Evolutionary conservation across 2,329 filamentous ascomycete genomes (phyloP).

Genomic region (Rhexocercosporidium sp.): DNA sequence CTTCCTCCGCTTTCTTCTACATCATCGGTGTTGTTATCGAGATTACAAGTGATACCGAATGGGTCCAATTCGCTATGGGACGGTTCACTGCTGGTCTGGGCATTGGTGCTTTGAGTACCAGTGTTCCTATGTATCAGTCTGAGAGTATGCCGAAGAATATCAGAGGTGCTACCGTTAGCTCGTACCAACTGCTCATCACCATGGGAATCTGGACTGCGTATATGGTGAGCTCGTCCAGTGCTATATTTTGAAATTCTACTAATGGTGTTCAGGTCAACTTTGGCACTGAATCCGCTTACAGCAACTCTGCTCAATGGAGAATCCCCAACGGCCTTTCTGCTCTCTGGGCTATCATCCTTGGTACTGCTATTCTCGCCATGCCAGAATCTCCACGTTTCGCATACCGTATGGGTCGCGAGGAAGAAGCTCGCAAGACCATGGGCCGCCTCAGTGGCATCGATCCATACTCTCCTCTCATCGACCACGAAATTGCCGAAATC

Average conservation of each 20-base stretch:
- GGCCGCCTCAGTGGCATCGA: conserved; percentile 50
- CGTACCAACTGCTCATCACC: conserved; percentile 73
- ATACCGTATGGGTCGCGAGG: conserved; percentile 52
- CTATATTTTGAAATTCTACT: conserved; percentile 26
- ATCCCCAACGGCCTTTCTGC: conserved; percentile 64
- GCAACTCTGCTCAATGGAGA: conserved; percentile 61
- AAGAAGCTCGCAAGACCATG: conserved; percentile 55
- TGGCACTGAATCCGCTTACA: conserved; percentile 55
- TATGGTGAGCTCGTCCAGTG: conserved; percentile 46
- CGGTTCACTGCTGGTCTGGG: conserved; percentile 70
- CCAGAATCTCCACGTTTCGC: conserved; percentile 61
- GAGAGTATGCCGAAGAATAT: conserved; percentile 69
- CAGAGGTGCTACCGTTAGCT: conserved; percentile 65
- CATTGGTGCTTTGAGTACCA: conserved; percentile 67
- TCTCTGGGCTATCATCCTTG: conserved; percentile 59
- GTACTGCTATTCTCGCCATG: conserved; percentile 55
- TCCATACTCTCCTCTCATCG: conserved; percentile 47
- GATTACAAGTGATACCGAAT: conserved; percentile 59
- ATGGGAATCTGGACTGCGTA: conserved; percentile 67
- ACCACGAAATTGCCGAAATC: conserved; percentile 57
- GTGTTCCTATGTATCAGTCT: conserved; percentile 72
- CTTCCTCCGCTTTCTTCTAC: conserved; percentile 65
- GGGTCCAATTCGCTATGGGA: conserved; percentile 70
- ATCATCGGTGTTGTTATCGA: conserved; percentile 68
- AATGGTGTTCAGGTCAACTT: conserved; percentile 57